Percentiles rank a stretch among this genome's conserved stretches.
Evolutionary conservation across 164 flowering plant genomes (phyloP).

Genomic region (Umbilicus rupestris): DNA sequence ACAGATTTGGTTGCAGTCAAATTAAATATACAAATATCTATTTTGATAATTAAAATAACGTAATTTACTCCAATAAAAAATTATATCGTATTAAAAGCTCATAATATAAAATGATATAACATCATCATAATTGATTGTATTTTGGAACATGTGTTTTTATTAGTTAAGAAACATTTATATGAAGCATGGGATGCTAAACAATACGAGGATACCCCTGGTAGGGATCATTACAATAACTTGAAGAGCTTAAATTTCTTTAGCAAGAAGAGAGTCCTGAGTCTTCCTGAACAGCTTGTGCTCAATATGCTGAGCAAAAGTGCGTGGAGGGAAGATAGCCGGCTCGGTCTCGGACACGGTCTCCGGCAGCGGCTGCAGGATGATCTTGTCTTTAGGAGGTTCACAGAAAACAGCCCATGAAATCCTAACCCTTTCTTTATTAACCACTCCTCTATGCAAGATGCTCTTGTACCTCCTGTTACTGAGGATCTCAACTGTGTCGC

Average conservation of each 20-base stretch:
- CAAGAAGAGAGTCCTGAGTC: conserved; percentile 26
- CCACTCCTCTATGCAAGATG: conserved; percentile 79
- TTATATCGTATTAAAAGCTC: too few relatives aligned
- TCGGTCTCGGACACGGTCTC: conserved; percentile 58
- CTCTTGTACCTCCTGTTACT: conserved; percentile 90
- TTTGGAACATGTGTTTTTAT: too few relatives aligned
- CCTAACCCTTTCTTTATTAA: conserved; percentile 91
- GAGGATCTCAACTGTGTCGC: conserved; percentile 78
- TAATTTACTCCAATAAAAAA: too few relatives aligned
- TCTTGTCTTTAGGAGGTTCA: conserved; percentile 85
- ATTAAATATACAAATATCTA: too few relatives aligned
- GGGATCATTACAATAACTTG: background rate
- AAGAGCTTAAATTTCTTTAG: background rate
- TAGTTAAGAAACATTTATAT: too few relatives aligned
- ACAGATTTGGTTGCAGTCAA: too few relatives aligned
- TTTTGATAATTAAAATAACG: too few relatives aligned
- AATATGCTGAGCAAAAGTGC: conserved; percentile 78
- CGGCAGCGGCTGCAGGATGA: conserved; percentile 67
- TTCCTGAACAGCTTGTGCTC: conserved; percentile 74
- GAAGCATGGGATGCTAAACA: too few relatives aligned
- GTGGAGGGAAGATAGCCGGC: conserved; percentile 63
- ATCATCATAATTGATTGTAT: too few relatives aligned
- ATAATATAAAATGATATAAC: too few relatives aligned
- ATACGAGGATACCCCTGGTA: too few relatives aligned
- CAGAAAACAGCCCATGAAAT: conserved; percentile 95